Conservation (phyloP, 2,329 filamentous ascomycete species). For the Fusarium succisae region DNA sequence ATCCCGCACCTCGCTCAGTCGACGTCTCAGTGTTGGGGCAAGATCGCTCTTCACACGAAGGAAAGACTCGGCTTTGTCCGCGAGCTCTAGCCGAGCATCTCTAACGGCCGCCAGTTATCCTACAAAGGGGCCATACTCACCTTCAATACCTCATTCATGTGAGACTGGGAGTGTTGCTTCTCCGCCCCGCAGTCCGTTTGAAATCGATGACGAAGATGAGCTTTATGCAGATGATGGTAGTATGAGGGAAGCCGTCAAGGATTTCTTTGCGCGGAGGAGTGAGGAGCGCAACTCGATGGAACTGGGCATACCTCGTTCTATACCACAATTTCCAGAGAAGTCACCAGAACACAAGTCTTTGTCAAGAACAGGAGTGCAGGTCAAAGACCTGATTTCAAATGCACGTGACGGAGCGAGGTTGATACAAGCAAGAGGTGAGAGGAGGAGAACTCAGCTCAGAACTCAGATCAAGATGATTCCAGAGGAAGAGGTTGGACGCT, state of each 20-base stretch:
- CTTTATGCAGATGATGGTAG: slow-evolving; percentile 29
- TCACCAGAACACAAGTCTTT: slow-evolving; percentile 20
- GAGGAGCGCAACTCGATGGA: slow-evolving; percentile 35
- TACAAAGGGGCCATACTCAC: slow-evolving; percentile 29
- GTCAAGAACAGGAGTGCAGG: slow-evolving; percentile 36
- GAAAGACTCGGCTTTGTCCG: slow-evolving; percentile 32
- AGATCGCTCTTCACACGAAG: slow-evolving; percentile 43
- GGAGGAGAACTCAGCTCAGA: slow-evolving; percentile 48
- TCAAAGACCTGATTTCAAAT: slow-evolving; percentile 39
- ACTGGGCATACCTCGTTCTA: slow-evolving; percentile 9
- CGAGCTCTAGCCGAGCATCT: slow-evolving; percentile 21
- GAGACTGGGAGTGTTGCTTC: slow-evolving; percentile 22
- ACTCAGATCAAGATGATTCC: slow-evolving; percentile 50
- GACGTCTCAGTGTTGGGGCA: slow-evolving; percentile 42
- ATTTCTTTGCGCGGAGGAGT: slow-evolving; percentile 38
- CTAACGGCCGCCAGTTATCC: slow-evolving; percentile 23
- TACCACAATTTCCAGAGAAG: slow-evolving; percentile 6
- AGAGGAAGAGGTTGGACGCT: slow-evolving; percentile 32
- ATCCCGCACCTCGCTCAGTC: slow-evolving; percentile 32
- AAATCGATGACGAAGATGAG: slow-evolving; percentile 46
- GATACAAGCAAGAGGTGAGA: slow-evolving; percentile 44
- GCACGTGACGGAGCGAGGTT: slow-evolving; percentile 37
- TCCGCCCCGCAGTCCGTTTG: slow-evolving; percentile 45
- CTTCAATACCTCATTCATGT: slow-evolving; percentile 9
- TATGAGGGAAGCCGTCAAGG: slow-evolving; percentile 31